A percentile compares a stretch with the other conserved stretches of the same genome.
phyloP scores from a whole-genome alignment of 2,329 filamentous ascomycete species.

The Cryphonectria radicalis region DNA sequence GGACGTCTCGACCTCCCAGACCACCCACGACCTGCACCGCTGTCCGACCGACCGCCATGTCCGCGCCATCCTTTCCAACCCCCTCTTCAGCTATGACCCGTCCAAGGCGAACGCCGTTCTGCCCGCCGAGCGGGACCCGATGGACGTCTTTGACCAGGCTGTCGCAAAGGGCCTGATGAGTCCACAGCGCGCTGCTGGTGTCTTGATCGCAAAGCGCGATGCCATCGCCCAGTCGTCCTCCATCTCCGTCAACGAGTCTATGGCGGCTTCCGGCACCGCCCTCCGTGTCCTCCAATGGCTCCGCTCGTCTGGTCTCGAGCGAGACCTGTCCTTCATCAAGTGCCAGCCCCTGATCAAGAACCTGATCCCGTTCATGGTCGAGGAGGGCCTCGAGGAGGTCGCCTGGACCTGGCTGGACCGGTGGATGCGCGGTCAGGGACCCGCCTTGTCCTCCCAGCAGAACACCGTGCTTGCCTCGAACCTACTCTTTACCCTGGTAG shows the following conservation, averaged over 20 bases:
- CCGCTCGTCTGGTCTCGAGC: conserved; percentile 52
- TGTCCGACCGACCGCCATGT: conserved; percentile 55
- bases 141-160: conserved; percentile 61
- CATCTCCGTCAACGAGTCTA: conserved; percentile 39
- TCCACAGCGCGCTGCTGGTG: conserved; percentile 55
- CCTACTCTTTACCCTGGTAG: conserved; percentile 47
- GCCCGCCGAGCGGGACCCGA: conserved; percentile 45
- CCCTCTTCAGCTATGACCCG: conserved; percentile 52
- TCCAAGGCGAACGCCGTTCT: conserved; percentile 34
- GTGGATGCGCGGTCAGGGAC: conserved; percentile 38
- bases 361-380: conserved; percentile 55
- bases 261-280: conserved; percentile 50
- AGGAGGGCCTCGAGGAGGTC: conserved; percentile 55
- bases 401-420: conserved; percentile 58
- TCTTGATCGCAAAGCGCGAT: conserved; percentile 52
- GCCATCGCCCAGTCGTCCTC: conserved; percentile 43
- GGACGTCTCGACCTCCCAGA: conserved; percentile 18
- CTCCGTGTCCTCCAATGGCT: conserved; percentile 59
- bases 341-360: conserved; percentile 41
- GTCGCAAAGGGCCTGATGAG: conserved; percentile 62
- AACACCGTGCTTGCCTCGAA: conserved; percentile 32
- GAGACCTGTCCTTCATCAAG: conserved; percentile 51
- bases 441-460: conserved; percentile 20
- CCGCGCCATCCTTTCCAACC: conserved; percentile 61
- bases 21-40: conserved; percentile 32